A percentile compares a stretch with the other conserved stretches of the same genome.
These are phyloP conservation scores for Solanum aculeatissimum DNA, from an alignment of 305 asterid species.

Conservation along the genomic window DNA sequence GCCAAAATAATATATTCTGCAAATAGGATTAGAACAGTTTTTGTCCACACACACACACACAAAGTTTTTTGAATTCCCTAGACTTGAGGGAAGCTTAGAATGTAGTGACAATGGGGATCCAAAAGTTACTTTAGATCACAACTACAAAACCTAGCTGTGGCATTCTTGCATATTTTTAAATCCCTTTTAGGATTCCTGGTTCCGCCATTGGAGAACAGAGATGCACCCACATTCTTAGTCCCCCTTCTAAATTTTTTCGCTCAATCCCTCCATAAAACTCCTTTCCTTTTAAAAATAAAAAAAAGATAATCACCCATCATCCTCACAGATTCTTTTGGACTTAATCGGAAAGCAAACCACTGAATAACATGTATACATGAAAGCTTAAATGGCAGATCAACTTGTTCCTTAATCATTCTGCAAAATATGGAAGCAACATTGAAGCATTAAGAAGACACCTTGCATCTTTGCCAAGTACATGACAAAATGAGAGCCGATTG, in stretches of 20 bases:
- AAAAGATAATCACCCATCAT: neutral
- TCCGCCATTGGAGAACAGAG: neutral
- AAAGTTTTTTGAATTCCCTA: neutral
- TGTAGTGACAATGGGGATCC: neutral
- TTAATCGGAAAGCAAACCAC: neutral
- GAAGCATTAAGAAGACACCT: slow-evolving; percentile 26
- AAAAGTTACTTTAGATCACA: neutral
- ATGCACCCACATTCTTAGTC: neutral
- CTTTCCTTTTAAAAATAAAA: neutral
- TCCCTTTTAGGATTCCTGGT: neutral
- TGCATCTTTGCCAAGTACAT: slow-evolving; percentile 97
- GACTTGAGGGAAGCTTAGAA: neutral
- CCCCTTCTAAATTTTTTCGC: neutral
- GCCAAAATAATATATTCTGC: neutral
- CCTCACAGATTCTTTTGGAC: neutral
- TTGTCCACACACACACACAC: neutral
- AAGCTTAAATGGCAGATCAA: neutral
- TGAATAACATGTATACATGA: neutral
- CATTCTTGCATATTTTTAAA: neutral
- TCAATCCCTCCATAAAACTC: neutral
- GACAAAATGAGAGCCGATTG: slow-evolving; percentile 80
- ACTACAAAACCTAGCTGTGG: neutral
- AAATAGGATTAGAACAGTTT: neutral
- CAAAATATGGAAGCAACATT: neutral
- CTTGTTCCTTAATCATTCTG: neutral